Conservation (phyloP, 129 eudicot genomes). For the Helichrysum umbraculigerum region DNA sequence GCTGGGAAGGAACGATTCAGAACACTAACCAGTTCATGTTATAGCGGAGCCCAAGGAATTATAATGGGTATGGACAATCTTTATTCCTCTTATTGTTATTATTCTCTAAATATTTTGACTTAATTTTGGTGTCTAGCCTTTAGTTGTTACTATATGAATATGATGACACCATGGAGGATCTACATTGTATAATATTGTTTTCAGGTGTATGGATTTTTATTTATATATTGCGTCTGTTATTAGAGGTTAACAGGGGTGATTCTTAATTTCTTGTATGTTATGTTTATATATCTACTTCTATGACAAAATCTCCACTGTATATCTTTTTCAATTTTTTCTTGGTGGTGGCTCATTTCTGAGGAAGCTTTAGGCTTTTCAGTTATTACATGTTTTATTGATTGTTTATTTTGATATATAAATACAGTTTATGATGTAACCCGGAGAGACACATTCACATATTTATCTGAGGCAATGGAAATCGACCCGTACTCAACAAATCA, state of each 20-base stretch:
- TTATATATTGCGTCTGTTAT: too few species aligned
- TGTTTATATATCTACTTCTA: background rate
- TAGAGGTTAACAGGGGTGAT: background rate
- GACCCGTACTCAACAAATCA: constrained; percentile 87
- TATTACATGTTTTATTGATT: too few species aligned
- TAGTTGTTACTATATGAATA: too few species aligned
- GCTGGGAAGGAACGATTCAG: constrained; percentile 98
- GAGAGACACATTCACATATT: constrained; percentile 82
- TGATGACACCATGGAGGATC: too few species aligned
- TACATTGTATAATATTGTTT: background rate
- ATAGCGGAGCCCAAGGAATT: constrained; percentile 96
- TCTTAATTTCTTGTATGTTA: background rate
- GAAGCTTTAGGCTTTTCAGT: background rate
- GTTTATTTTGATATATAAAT: background rate
- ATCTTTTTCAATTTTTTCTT: too few species aligned
- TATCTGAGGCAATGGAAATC: constrained; percentile 86
- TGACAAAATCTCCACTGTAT: background rate
- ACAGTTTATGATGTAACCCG: constrained; percentile 93
- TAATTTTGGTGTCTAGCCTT: too few species aligned
- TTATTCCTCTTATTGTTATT: constrained; percentile 9
- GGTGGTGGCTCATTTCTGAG: background rate
- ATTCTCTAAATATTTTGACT: background rate
- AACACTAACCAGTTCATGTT: constrained; percentile 89
- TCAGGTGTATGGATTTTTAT: background rate
- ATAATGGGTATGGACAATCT: constrained; percentile 71